Evolutionary conservation across 2,329 filamentous ascomycete genomes (phyloP), one percentile per base, ranked within the genome.

Genomic region (Scedosporium boydii): DNA sequence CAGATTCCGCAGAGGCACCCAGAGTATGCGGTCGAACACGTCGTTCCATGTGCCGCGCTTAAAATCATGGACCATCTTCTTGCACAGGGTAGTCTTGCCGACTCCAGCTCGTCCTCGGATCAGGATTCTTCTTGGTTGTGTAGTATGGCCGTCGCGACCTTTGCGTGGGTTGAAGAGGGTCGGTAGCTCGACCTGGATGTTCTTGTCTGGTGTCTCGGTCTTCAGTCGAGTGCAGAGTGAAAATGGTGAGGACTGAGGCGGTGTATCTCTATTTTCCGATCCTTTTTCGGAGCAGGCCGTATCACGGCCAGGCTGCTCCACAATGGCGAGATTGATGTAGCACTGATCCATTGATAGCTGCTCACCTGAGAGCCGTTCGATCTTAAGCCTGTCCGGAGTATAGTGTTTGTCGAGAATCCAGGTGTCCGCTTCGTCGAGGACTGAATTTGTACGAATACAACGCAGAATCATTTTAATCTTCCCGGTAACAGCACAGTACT

Each of bases 41-140:
- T 68, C 42, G 0, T 34, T 55, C 71, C 70, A 74, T 41, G 67
- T 67, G 21, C 60, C 60, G n/a, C 60, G 57, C 4, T 56, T 59
- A 65, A 74, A 76, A 10, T 74, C 71, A 61, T 74, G 60, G 41
- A 77, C 68, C 9, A 76, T 73, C 66, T 76, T 77, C 63, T 77
- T 77, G 68, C 74, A 77, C 16, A 77, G 63, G 1, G 75, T 77
- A 5, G 74, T 75, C 68, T 77, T 78, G 2, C 74, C 74, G 1
- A 76, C 70, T 53, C 75, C 75, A 0, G 74, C 72, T 7, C 68
- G 69, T 44, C 74, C 75, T 34, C 69, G 68, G 57, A 77, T 76
- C 53, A 76, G 62, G 21, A 77, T 72, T 55, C 72, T 66, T 64
- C 68, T 69, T 51, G 58, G 58, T n/a, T 27, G 1, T 9, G 18